Evolutionary conservation across 2,329 filamentous ascomycete genomes (phyloP), one percentile per base, ranked within the genome.

Genomic region (Mariannaea elegans): DNA sequence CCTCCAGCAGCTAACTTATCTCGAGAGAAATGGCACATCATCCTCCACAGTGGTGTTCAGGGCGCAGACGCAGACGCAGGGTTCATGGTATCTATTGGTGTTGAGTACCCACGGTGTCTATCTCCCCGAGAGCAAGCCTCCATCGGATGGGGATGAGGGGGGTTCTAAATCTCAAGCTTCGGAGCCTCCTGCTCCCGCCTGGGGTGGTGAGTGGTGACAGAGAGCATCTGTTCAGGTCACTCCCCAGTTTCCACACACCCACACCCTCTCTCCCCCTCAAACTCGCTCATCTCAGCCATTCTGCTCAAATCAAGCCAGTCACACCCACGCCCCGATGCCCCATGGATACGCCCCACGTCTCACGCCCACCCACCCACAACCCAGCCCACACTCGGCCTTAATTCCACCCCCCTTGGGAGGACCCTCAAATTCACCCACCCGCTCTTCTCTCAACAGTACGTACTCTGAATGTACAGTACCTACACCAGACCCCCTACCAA

Each of bases 121-220:
- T 58, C 56, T 59, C 56, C 56, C 56, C 56, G 49, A 56, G 44
- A 39, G 51, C 56, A 49, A 60, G 57, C 52, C 46, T 49, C 57
- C 50, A 56, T 56, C 56, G 45, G 56, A 56, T 55, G 50, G 44
- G 38, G 42, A 47, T 27, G 24, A 27, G 24, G 24, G 46, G 24
- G 56, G 46, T 18, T 19, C 47, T 42, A 52, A 51, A 59, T 49
- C 50, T 59, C 42, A 39, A 48, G 52, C 46, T 65, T 65, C 64
- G 56, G 64, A 68, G 60, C 60, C 68, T 71, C 68, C 68, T 71
- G 65, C 66, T 69, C 66, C 64, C 68, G 59, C 67, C 23, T 59
- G 67, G 67, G 66, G 66, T 63, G 66, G 66, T 63, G 66, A 65
- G 63, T 63, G 64, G 66, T 38, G 32, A 29, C 32, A 39, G 32